Evolutionary conservation across 164 flowering plant genomes (phyloP).

Genomic region (Pachysandra terminalis): DNA sequence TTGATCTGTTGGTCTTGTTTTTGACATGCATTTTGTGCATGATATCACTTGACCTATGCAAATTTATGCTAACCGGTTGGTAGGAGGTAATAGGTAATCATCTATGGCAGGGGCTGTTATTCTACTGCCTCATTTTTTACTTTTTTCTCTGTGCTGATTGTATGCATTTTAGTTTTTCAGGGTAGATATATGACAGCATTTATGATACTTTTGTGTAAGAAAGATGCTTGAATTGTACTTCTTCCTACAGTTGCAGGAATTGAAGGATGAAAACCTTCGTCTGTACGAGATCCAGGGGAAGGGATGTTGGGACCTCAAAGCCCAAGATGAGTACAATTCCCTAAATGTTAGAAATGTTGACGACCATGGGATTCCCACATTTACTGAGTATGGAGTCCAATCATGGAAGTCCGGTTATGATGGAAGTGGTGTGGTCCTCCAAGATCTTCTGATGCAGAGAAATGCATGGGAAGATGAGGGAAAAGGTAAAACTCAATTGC

Average conservation of each 20-base stretch:
- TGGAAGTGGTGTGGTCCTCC: constrained; percentile 19
- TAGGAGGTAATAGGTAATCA: no score
- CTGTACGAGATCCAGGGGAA: constrained; percentile 41
- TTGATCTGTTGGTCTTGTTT: no score
- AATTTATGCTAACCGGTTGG: no score
- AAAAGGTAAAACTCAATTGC: constrained; percentile 9
- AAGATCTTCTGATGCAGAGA: constrained; percentile 26
- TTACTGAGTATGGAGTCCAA: no score
- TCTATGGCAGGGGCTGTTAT: no score
- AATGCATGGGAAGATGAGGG: constrained; percentile 22
- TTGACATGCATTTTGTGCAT: no score
- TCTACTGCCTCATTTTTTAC: no score
- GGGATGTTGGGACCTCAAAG: constrained; percentile 21
- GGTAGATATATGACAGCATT: no score
- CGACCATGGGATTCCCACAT: constrained; percentile 10
- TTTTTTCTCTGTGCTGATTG: no score
- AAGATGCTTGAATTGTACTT: constrained; percentile 1
- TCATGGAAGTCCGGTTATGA: constrained; percentile 20
- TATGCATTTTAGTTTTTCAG: not conserved
- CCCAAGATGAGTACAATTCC: constrained; percentile 6
- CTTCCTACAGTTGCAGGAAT: constrained; percentile 37
- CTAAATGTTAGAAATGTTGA: constrained; percentile 11
- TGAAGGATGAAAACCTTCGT: constrained; percentile 42
- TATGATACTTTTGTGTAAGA: not conserved
- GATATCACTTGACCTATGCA: no score